Evolutionary conservation across 2,329 filamentous ascomycete genomes (phyloP), one percentile per base, ranked within the genome.

Genomic region (Fusarium ramigenum): DNA sequence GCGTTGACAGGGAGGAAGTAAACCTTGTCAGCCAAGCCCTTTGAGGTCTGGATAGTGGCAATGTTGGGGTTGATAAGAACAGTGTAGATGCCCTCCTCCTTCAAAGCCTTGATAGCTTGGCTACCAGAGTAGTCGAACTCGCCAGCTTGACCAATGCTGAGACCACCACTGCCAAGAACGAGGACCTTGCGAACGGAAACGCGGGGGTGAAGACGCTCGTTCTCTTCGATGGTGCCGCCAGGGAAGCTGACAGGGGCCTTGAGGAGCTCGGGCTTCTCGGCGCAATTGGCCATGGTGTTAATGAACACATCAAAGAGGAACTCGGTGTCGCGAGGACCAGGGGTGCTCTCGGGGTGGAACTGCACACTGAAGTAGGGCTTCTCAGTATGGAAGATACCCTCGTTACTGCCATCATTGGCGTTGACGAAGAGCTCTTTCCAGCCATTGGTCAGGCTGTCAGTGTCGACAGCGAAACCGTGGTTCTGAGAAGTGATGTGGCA

Each of bases 401-500:
- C 96, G 83, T 99, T 99, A 84, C 94, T 98, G 77, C 94, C 93
- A 78, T 99, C 96, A 82, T 99, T 99, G 83, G 96, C 96, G 80
- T 99, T 99, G 79, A 98, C 93, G 76, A 98, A 99, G 15, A 98
- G 89, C 84, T 98, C 96, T 77, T 92, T 90, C 96, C 96, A 99
- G 69, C 91, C 93, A 19, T 88, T 81, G 15, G 93, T 89, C 15
- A 99, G 86, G 30, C 90, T 93, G 64, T 87, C 86, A 9, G 94
- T 88, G 81, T 98, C 94, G 46, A 99, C 96, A 15, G 95, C 96
- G 79, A 92, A 99, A 82, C 96, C 96, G 83, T 99, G 96, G 84
- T 99, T 99, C 84, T 99, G 96, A 15, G 96, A 98, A 44, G 96
- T 99, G 81, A 99, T 99, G 85, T 99, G 96, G 83, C 96, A 99